phyloP scores from a whole-genome alignment of 164 flowering plant species.

The Tinospora cordifolia region DNA sequence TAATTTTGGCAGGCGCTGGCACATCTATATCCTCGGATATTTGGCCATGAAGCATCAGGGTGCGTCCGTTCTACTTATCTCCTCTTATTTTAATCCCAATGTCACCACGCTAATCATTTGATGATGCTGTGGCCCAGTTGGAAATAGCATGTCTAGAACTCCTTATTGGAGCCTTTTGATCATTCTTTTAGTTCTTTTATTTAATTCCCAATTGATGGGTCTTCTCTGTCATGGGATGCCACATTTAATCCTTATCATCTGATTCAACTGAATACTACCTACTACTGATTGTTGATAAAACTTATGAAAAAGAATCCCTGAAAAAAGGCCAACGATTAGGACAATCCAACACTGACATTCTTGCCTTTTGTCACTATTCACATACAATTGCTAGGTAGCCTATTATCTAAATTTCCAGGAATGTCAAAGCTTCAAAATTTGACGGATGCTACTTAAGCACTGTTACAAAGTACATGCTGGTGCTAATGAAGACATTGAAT shows the following conservation, averaged over 20 bases:
- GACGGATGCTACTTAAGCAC: neutral
- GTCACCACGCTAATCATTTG: neutral
- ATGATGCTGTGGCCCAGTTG: neutral
- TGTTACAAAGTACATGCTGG: neutral
- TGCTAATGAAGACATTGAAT: conserved; percentile 1
- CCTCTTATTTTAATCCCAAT: neutral
- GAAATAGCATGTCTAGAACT: neutral
- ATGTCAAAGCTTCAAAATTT: neutral
- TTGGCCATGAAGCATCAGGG: conserved; percentile 99
- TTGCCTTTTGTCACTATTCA: neutral
- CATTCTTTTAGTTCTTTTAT: too few species aligned
- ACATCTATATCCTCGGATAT: conserved; percentile 74
- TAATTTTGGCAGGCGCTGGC: conserved; percentile 41
- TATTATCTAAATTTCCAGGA: neutral
- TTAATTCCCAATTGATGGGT: too few species aligned
- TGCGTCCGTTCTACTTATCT: conserved; percentile 20
- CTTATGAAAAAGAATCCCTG: too few species aligned
- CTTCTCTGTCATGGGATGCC: neutral
- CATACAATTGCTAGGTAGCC: neutral
- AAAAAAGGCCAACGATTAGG: neutral
- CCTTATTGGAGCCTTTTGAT: too few species aligned
- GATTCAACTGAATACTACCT: neutral
- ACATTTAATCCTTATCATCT: neutral
- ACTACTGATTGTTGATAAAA: neutral
- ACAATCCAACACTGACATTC: neutral